These are phyloP conservation scores for Ustilago sp. DNA, from an alignment of 1,284 basidiomycete genomes.

Conservation along the genomic window DNA sequence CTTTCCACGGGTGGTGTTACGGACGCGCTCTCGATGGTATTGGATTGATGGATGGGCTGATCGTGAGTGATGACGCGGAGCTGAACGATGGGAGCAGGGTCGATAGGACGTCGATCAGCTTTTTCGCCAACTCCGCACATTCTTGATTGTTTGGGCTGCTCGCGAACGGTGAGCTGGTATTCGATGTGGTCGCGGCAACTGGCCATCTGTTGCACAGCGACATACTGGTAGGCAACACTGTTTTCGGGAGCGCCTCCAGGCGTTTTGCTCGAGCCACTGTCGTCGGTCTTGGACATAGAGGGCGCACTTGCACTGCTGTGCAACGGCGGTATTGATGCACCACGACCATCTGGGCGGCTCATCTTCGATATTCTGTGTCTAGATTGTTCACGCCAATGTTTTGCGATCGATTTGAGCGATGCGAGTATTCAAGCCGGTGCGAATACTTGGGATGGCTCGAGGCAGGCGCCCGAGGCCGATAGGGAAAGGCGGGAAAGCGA, in stretches of 20 bases:
- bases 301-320: conserved; percentile 7
- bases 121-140: conserved; percentile 74
- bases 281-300: conserved; percentile 28
- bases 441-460: neutral
- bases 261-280: conserved; percentile 33
- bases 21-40: conserved; percentile 17
- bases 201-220: conserved; percentile 57
- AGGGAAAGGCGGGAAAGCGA: neutral
- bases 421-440: neutral
- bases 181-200: conserved; percentile 59
- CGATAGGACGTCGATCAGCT: conserved; percentile 91
- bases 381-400: neutral
- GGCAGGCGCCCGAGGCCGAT: neutral
- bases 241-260: conserved; percentile 26
- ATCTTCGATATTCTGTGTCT: conserved; percentile 5
- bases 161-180: conserved; percentile 61
- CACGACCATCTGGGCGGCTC: conserved; percentile 23
- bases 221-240: conserved; percentile 59
- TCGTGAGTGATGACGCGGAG: conserved; percentile 79
- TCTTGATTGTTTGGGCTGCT: conserved; percentile 66
- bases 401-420: neutral
- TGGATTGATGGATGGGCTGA: conserved; percentile 35
- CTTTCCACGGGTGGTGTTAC: conserved; percentile 45
- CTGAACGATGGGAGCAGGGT: conserved; percentile 96
- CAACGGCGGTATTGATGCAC: conserved; percentile 7